These are phyloP conservation scores for Paramecium sonneborni DNA, from an alignment of 73 alveolate genomes.

Conservation along the genomic window DNA sequence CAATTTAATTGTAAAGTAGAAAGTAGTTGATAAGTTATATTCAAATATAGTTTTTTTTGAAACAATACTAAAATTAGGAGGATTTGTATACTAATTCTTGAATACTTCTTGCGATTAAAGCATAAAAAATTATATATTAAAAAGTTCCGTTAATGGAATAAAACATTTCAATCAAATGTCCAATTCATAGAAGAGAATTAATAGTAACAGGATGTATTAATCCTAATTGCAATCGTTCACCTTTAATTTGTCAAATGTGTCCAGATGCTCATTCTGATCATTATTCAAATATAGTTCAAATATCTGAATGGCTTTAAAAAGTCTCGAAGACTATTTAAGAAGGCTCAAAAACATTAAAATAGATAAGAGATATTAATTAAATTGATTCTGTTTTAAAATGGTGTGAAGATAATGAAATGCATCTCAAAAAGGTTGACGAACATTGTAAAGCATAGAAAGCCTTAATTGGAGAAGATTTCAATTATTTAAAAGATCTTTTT, in stretches of 20 bases:
- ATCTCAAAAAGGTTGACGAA: conserved; percentile 56
- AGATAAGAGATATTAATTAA: conserved; percentile 30
- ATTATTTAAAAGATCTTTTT: neutral
- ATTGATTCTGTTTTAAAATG: conserved; percentile 59
- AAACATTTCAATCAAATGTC: conserved; percentile 57
- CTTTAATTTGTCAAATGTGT: conserved; percentile 56
- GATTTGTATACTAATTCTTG: neutral
- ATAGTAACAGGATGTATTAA: conserved; percentile 45
- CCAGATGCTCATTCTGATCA: conserved; percentile 53
- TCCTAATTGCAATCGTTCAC: conserved; percentile 12
- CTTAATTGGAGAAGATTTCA: conserved; percentile 54
- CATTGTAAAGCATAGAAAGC: conserved; percentile 67
- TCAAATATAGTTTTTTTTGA: neutral
- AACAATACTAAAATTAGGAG: neutral
- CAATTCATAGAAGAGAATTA: conserved; percentile 58
- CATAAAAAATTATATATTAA: neutral
- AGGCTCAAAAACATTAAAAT: neutral
- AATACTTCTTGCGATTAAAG: neutral
- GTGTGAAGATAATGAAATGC: conserved; percentile 71
- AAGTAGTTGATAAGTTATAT: neutral
- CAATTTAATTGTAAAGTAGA: neutral
- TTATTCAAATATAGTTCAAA: conserved; percentile 29
- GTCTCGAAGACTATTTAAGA: conserved; percentile 2
- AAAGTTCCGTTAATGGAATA: conserved; percentile 29
- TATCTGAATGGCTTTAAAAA: conserved; percentile 32